phyloP scores from a whole-genome alignment of 1,284 basidiomycete species.

The Xerocomus nothofagi region DNA sequence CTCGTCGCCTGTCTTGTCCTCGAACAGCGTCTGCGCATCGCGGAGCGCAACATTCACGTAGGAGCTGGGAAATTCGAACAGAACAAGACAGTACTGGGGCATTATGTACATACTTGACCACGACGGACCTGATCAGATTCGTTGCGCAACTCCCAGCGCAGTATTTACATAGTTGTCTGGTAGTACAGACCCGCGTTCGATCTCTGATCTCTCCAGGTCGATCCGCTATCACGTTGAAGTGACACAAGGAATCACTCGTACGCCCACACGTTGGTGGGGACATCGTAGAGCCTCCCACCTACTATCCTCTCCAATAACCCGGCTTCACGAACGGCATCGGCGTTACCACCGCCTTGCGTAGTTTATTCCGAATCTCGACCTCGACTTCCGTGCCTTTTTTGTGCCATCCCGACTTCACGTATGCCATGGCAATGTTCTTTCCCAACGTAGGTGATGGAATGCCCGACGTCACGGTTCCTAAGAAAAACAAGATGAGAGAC shows the following conservation, averaged over 20 bases:
- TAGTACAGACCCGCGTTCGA: neutral
- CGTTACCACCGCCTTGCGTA: conserved; percentile 65
- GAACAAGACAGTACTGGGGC: conserved; percentile 1
- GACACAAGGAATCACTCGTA: neutral
- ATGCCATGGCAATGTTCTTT: conserved; percentile 97
- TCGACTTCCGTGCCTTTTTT: conserved; percentile 87
- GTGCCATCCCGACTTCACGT: conserved; percentile 78
- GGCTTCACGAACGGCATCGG: conserved; percentile 82
- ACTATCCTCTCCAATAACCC: conserved; percentile 66
- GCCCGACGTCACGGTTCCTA: conserved; percentile 85
- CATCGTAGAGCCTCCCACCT: neutral
- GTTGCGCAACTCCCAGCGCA: too few relatives aligned
- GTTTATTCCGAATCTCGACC: conserved; percentile 78
- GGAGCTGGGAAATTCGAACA: conserved; percentile 9
- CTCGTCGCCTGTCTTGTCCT: conserved; percentile 12
- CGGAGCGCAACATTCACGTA: conserved; percentile 5
- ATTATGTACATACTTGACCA: conserved; percentile 6
- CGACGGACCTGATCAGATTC: neutral
- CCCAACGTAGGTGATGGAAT: conserved; percentile 92
- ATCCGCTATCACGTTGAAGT: neutral
- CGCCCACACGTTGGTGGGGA: neutral
- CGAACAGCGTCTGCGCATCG: conserved; percentile 8
- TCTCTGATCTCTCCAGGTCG: neutral
- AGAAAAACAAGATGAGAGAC: conserved; percentile 4
- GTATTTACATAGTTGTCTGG: neutral